phyloP scores from a whole-genome alignment of 805 yeast species.

The Brettanomyces custersianus region DNA sequence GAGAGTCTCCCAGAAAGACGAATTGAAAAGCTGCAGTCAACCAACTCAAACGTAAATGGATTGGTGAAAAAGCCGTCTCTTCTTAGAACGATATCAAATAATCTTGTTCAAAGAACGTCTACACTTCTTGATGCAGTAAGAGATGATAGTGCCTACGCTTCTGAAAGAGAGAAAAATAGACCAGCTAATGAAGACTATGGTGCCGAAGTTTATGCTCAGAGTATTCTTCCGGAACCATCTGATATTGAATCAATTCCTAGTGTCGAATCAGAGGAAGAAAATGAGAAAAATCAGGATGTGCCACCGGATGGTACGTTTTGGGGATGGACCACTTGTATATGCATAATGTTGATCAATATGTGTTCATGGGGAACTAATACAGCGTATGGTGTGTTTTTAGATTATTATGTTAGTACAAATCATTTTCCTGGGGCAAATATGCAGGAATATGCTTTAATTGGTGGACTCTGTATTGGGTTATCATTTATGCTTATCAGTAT shows the following conservation, averaged over 20 bases:
- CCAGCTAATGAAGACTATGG: conserved; percentile 2
- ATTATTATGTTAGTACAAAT: conserved; percentile 33
- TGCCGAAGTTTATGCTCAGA: conserved; percentile 4
- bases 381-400: conserved; percentile 45
- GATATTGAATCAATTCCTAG: not conserved
- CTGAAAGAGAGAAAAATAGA: conserved; percentile 1
- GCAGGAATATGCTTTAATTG: conserved; percentile 46
- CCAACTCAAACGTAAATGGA: not conserved
- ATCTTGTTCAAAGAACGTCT: conserved; percentile 16
- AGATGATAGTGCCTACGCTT: conserved; percentile 22
- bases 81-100: conserved; percentile 1
- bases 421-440: conserved; percentile 40
- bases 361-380: conserved; percentile 50
- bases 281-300: conserved; percentile 19
- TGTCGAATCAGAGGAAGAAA: conserved; percentile 19
- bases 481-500: conserved; percentile 59
- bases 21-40: not conserved
- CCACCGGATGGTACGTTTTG: conserved; percentile 38
- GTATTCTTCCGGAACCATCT: conserved; percentile 1
- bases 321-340: conserved; percentile 41
- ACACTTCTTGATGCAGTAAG: conserved; percentile 19
- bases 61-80: not conserved
- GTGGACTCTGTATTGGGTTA: conserved; percentile 44
- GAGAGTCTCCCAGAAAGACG: not conserved
- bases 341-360: conserved; percentile 24